These are phyloP conservation scores for Candida gorgasii DNA, from an alignment of 805 yeast species.

Conservation along the genomic window DNA sequence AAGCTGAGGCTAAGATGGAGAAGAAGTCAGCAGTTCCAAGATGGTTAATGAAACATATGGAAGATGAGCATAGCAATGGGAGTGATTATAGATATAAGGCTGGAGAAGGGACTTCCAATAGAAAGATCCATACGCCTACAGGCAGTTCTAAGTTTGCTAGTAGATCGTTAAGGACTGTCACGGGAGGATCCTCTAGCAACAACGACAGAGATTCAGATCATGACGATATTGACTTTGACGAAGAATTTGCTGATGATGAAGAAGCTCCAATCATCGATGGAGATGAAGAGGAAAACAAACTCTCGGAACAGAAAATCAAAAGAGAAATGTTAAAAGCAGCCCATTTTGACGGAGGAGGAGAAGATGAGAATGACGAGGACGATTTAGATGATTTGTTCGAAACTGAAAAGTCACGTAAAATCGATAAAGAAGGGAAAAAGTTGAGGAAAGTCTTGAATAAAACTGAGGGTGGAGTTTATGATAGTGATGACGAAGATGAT, in stretches of 20 bases:
- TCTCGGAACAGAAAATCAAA: conserved; percentile 80
- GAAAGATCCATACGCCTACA: conserved; percentile 9
- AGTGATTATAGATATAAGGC: conserved; percentile 50
- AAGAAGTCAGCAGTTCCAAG: conserved; percentile 77
- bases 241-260: conserved; percentile 97
- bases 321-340: conserved; percentile 83
- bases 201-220: conserved; percentile 70
- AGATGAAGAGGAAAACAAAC: conserved; percentile 90
- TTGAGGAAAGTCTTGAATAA: conserved; percentile 80
- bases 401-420: conserved; percentile 58
- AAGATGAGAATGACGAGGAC: conserved; percentile 50
- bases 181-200: conserved; percentile 39
- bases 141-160: conserved; percentile 4
- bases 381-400: conserved; percentile 72
- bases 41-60: conserved; percentile 94
- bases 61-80: conserved; percentile 49
- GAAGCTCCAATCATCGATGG: conserved; percentile 98
- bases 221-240: conserved; percentile 92
- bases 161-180: conserved; percentile 39
- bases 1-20: conserved; percentile 94
- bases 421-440: conserved; percentile 88
- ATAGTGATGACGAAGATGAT: conserved; percentile 68
- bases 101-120: conserved; percentile 10
- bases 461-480: conserved; percentile 88
- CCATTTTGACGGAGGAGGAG: conserved; percentile 65